These are phyloP conservation scores for Globisporangium nunn DNA, from an alignment of 352 stramenopile genomes.

Conservation along the genomic window DNA sequence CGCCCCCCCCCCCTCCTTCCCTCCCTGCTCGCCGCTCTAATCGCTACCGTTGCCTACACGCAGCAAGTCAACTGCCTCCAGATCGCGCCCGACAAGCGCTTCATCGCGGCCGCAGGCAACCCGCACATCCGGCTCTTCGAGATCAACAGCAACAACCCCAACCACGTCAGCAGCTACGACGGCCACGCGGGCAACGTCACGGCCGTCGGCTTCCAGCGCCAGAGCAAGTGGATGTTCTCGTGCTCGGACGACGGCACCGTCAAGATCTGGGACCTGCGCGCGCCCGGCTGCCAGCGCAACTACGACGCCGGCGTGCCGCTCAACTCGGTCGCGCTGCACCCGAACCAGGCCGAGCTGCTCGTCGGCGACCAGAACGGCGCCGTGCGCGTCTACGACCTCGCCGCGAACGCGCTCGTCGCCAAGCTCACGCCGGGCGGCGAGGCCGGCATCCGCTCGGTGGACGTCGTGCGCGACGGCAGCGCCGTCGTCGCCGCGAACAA, in stretches of 20 bases:
- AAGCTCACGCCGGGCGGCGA: slow-evolving; percentile 70
- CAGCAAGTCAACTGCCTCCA: slow-evolving; percentile 96
- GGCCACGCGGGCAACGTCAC: slow-evolving; percentile 96
- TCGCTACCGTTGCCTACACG: background rate
- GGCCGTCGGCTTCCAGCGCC: slow-evolving; percentile 95
- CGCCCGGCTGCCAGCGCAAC: slow-evolving; percentile 77
- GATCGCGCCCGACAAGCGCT: slow-evolving; percentile 96
- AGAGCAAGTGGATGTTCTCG: slow-evolving; percentile 97
- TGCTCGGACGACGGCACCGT: slow-evolving; percentile 95
- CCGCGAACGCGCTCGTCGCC: slow-evolving; percentile 56
- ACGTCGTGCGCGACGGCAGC: slow-evolving; percentile 90
- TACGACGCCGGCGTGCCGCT: slow-evolving; percentile 87
- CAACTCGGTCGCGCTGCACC: slow-evolving; percentile 94
- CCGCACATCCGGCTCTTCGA: slow-evolving; percentile 97
- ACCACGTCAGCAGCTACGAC: slow-evolving; percentile 94
- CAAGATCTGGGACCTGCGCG: slow-evolving; percentile 93
- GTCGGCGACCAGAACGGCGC: slow-evolving; percentile 91
- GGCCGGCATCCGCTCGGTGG: slow-evolving; percentile 87
- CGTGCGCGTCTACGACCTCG: slow-evolving; percentile 90
- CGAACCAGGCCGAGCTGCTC: slow-evolving; percentile 89
- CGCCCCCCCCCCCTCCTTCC: slow-evolving; percentile 1
- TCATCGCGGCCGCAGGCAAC: slow-evolving; percentile 96
- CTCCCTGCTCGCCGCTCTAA: background rate
- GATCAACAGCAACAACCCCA: slow-evolving; percentile 94
- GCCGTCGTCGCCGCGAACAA: slow-evolving; percentile 92